These are phyloP conservation scores for Geosmithia putterillii DNA, from an alignment of 2,329 filamentous ascomycete genomes.

Conservation along the genomic window DNA sequence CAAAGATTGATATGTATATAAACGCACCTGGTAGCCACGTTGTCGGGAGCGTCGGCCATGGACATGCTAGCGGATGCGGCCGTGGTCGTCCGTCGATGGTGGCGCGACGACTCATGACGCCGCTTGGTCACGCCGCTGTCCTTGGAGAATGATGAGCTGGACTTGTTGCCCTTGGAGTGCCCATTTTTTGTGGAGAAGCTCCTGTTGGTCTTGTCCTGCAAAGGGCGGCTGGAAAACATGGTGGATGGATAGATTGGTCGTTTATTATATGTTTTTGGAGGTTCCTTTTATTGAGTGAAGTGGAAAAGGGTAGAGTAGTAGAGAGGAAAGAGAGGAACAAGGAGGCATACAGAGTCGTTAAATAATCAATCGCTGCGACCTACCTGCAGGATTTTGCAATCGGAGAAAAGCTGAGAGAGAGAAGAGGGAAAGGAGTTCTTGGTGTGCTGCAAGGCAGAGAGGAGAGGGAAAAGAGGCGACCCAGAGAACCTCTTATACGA, in stretches of 20 bases:
- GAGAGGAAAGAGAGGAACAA: constrained; percentile 2
- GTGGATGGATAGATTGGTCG: constrained; percentile 3
- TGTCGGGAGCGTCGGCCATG: constrained; percentile 15
- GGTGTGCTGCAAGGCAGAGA: neutral
- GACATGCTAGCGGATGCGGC: constrained; percentile 22
- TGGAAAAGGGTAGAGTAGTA: constrained; percentile 1
- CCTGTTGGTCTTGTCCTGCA: constrained; percentile 28
- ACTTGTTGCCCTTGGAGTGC: constrained; percentile 30
- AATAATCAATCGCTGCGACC: constrained; percentile 8
- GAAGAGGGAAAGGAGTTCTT: neutral
- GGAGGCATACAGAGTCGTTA: neutral
- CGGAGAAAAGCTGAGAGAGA: neutral
- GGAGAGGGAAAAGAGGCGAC: constrained; percentile 4
- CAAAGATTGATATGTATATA: too few species aligned
- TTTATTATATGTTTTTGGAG: too few species aligned
- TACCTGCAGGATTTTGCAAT: constrained; percentile 11
- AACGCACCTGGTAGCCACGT: constrained; percentile 31
- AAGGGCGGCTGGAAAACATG: constrained; percentile 35
- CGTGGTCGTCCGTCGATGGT: constrained; percentile 34
- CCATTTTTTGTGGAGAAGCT: constrained; percentile 34
- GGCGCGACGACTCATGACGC: constrained; percentile 31
- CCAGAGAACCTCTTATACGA: neutral
- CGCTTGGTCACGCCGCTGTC: constrained; percentile 40
- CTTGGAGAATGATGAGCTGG: constrained; percentile 42
- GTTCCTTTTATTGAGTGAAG: neutral